A percentile compares a stretch with the other conserved stretches of the same genome.
phyloP scores from a whole-genome alignment of 1,284 basidiomycete species.

The Cryptococcus amylolentus region DNA sequence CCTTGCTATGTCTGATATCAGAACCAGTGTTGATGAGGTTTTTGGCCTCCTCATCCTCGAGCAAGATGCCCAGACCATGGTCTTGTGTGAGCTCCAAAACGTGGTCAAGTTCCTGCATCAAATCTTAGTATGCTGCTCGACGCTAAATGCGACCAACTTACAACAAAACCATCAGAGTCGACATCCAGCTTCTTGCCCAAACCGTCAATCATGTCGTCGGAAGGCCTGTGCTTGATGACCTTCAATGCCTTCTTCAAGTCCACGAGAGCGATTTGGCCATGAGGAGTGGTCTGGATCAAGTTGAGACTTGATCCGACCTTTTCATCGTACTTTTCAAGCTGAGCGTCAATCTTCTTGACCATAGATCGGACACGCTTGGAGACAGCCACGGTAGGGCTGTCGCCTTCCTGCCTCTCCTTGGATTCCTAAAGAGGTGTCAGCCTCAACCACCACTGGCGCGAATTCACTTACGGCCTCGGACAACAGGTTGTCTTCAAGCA shows the following conservation, averaged over 20 bases:
- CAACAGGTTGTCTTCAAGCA: constrained; percentile 88
- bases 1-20: constrained; percentile 46
- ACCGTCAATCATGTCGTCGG: constrained; percentile 57
- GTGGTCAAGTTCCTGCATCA: constrained; percentile 47
- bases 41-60: constrained; percentile 45
- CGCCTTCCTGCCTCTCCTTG: constrained; percentile 47
- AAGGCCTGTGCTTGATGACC: constrained; percentile 90
- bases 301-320: constrained; percentile 88
- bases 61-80: constrained; percentile 45
- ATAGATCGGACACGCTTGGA: constrained; percentile 93
- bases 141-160: constrained; percentile 41
- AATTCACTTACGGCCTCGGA: constrained; percentile 68
- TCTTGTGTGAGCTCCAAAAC: constrained; percentile 51
- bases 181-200: constrained; percentile 93
- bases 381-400: constrained; percentile 55
- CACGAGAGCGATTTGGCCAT: constrained; percentile 85
- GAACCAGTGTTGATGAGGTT: constrained; percentile 43
- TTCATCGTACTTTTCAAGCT: constrained; percentile 86
- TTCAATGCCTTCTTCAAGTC: constrained; percentile 87
- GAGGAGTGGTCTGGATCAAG: constrained; percentile 86
- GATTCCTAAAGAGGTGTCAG: constrained; percentile 35
- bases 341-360: constrained; percentile 92
- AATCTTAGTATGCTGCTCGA: neutral
- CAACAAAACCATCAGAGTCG: constrained; percentile 92
- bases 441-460: neutral